A percentile compares a stretch with the other conserved stretches of the same genome.
phyloP scores from a whole-genome alignment of 2,329 filamentous ascomycete genomes.

The Furcasterigmium furcatum region DNA sequence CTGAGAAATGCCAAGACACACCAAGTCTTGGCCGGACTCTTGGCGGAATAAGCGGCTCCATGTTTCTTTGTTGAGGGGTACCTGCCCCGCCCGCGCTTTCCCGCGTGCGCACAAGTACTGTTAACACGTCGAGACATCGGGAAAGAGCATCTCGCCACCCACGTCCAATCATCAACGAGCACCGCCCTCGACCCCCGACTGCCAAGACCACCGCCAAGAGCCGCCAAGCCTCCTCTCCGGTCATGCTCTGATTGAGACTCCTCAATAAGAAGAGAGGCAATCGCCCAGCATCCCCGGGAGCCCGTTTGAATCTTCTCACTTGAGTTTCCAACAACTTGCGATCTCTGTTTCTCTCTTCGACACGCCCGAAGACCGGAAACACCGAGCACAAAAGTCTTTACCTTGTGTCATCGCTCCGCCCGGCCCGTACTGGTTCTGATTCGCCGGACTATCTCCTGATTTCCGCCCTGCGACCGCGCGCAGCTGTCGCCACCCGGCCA shows the following conservation, averaged over 20 bases:
- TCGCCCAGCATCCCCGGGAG: neutral
- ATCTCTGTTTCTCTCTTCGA: neutral
- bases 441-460: neutral
- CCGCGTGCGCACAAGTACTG: neutral
- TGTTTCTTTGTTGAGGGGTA: neutral
- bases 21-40: constrained; percentile 6
- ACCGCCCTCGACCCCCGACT: neutral
- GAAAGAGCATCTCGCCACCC: neutral
- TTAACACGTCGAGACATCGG: neutral
- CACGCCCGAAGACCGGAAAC: neutral
- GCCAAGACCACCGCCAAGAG: constrained; percentile 4
- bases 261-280: constrained; percentile 3
- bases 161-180: neutral
- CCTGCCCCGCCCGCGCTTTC: neutral
- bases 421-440: neutral
- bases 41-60: constrained; percentile 1
- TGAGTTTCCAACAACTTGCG: neutral
- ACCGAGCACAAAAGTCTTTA: neutral
- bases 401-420: neutral
- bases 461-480: neutral
- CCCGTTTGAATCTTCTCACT: neutral
- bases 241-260: constrained; percentile 2
- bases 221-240: constrained; percentile 2
- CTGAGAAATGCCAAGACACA: constrained; percentile 5
- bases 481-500: constrained; percentile 13